Base-by-base conservation (phyloP, 768 basidiomycete genomes). In the Albatrellus ellisii region DNA sequence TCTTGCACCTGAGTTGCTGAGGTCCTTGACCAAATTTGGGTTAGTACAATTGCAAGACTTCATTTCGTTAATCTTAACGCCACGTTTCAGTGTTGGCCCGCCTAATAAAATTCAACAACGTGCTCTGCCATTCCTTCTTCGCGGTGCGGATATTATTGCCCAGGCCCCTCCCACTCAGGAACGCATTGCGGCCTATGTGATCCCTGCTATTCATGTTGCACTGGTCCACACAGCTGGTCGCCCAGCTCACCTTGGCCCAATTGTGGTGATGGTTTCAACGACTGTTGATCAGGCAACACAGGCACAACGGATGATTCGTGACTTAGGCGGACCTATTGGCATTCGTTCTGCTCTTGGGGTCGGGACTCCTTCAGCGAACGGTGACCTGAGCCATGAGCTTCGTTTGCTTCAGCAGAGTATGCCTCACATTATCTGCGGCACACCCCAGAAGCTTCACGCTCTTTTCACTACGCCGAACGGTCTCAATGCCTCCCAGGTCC, bases 91-190 rank as follows among this genome's bases (percentile, higher is more conserved):
- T 31, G 81, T 98, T 47, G 92, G 94, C 1, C 95, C 95, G 2
- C 95, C 95, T 5, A 97, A 97, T 62, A 99, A 99, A 68, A 95
- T 99, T 50, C 95, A 98, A 62, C 90, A 94, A 56, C 76, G 94
- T 36, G 92, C 95, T 34, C 67, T 99, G 38, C 95, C 95, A 6
- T 97, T 97, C 65, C 75, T 99, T 45, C 70, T 98, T 26, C 76
- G 83, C 39, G 92, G 90, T 6, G 77, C 89, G 27, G 95, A 99
- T 54, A 97, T 98, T 55, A 98, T 99, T 54, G 92, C 94, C 7
- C 95, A 99, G 62, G 95, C 94, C 8, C 95, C 95, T 36, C 92
- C 95, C 1, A 98, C 95, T 0, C 94, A 97, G 59, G 95, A 99
- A 59, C 75, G 95, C 35, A 99, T 99, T 53, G 92, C 94, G 18